phyloP scores from a whole-genome alignment of 2,329 filamentous ascomycete genomes.

The Epichloe gansuensis region DNA sequence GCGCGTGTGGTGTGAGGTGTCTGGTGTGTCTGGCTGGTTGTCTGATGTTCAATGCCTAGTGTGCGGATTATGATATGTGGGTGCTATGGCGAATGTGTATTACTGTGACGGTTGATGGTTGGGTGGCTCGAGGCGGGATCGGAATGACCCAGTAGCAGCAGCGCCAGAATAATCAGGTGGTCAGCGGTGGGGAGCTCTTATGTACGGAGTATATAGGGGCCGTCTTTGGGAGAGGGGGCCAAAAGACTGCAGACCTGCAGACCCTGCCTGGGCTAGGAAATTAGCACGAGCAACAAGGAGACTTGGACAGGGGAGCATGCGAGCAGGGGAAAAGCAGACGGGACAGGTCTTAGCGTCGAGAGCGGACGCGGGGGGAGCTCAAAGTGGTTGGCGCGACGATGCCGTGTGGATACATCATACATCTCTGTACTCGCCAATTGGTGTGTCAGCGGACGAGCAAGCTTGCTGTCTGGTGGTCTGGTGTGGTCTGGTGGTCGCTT shows the following conservation, averaged over 20 bases:
- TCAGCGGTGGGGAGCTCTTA: slow-evolving; percentile 1
- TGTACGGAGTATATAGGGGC: too few species aligned
- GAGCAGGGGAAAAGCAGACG: background rate
- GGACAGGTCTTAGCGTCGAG: background rate
- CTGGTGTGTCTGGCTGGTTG: background rate
- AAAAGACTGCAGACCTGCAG: background rate
- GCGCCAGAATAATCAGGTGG: background rate
- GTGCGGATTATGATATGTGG: background rate
- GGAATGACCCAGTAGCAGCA: background rate
- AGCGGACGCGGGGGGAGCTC: slow-evolving; percentile 2
- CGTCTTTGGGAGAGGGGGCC: background rate
- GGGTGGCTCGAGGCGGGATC: slow-evolving; percentile 3
- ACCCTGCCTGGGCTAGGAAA: slow-evolving; percentile 1
- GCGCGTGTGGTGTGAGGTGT: background rate
- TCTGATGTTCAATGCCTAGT: background rate
- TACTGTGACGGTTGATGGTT: background rate
- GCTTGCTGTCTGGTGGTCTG: too few species aligned
- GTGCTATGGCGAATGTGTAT: background rate
- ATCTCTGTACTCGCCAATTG: too few species aligned
- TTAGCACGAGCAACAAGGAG: background rate
- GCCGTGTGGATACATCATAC: background rate
- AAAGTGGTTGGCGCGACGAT: background rate
- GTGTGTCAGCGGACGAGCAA: too few species aligned
- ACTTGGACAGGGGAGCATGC: background rate
- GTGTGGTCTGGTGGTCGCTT: too few species aligned